A percentile compares a stretch with the other conserved stretches of the same genome.
phyloP scores from a whole-genome alignment of 192 early-diverging fungal genomes.

The Dispira simplex region DNA sequence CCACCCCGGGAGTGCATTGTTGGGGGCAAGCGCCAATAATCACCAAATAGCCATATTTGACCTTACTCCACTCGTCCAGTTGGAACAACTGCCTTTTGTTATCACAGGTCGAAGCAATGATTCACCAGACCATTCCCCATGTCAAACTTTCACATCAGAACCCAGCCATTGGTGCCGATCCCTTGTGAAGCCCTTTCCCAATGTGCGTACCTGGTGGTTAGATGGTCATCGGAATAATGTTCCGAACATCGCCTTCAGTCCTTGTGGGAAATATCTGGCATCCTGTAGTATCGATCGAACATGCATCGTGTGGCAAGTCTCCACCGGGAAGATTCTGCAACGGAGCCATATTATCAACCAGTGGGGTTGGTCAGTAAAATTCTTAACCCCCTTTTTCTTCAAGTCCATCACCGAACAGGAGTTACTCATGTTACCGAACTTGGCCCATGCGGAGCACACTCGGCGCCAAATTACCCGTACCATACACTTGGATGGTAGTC shows the following conservation, averaged over 20 bases:
- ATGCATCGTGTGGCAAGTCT: constrained; percentile 33
- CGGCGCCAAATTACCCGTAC: too few relatives aligned
- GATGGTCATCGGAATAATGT: constrained; percentile 43
- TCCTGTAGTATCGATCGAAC: constrained; percentile 34
- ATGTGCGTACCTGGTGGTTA: neutral
- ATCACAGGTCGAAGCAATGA: too few relatives aligned
- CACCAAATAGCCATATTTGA: neutral
- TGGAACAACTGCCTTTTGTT: too few relatives aligned
- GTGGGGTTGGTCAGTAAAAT: neutral
- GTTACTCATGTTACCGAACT: too few relatives aligned
- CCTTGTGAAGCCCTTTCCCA: neutral
- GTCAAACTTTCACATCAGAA: too few relatives aligned
- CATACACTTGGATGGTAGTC: too few relatives aligned
- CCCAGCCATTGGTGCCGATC: too few relatives aligned
- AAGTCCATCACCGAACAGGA: too few relatives aligned
- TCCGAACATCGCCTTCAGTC: constrained; percentile 35
- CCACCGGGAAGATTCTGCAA: constrained; percentile 13
- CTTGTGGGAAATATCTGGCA: constrained; percentile 34
- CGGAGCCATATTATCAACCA: neutral
- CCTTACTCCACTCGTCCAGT: neutral
- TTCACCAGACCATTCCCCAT: too few relatives aligned
- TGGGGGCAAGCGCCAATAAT: constrained; percentile 4
- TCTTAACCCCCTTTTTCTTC: too few relatives aligned
- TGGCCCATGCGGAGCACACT: too few relatives aligned
- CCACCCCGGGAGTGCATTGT: neutral